A percentile compares a stretch with the other conserved stretches of the same genome.
These are phyloP conservation scores for Myriangium duriaei DNA, from an alignment of 2,329 filamentous ascomycete genomes.

Conservation along the genomic window DNA sequence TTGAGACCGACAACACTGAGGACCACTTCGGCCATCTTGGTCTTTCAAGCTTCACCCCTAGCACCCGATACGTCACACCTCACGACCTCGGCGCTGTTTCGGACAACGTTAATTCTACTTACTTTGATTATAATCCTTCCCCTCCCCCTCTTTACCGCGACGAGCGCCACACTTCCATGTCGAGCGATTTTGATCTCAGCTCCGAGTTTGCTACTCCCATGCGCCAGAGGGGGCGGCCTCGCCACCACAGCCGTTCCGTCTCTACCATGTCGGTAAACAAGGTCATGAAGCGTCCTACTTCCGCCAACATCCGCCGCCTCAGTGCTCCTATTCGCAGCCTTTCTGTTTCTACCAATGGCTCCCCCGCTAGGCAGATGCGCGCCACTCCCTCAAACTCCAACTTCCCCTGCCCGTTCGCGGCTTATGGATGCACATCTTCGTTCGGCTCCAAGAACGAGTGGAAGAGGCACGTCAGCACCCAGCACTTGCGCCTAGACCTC, in stretches of 20 bases:
- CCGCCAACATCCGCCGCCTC: constrained; percentile 3
- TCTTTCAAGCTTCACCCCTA: background rate
- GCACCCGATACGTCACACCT: background rate
- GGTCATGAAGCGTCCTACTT: constrained; percentile 7
- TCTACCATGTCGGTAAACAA: constrained; percentile 8
- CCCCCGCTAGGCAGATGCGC: constrained; percentile 31
- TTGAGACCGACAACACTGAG: constrained; percentile 2
- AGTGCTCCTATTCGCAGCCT: constrained; percentile 25
- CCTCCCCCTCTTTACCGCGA: constrained; percentile 3
- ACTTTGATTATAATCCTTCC: constrained; percentile 4
- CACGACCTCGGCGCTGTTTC: background rate
- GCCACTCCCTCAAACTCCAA: constrained; percentile 29
- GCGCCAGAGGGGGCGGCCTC: background rate
- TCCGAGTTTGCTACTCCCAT: constrained; percentile 4
- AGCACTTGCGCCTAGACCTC: constrained; percentile 63
- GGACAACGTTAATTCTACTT: background rate
- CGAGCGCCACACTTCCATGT: constrained; percentile 4
- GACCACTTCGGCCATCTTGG: background rate
- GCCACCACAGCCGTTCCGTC: constrained; percentile 7
- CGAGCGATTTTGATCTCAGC: constrained; percentile 1
- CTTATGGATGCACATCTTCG: constrained; percentile 59
- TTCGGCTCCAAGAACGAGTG: constrained; percentile 87
- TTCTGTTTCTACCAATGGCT: constrained; percentile 35
- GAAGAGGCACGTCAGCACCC: constrained; percentile 75
- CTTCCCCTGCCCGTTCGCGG: constrained; percentile 67